Base-by-base conservation (phyloP, 257 asterid species). In the Linderniella brevidens region DNA sequence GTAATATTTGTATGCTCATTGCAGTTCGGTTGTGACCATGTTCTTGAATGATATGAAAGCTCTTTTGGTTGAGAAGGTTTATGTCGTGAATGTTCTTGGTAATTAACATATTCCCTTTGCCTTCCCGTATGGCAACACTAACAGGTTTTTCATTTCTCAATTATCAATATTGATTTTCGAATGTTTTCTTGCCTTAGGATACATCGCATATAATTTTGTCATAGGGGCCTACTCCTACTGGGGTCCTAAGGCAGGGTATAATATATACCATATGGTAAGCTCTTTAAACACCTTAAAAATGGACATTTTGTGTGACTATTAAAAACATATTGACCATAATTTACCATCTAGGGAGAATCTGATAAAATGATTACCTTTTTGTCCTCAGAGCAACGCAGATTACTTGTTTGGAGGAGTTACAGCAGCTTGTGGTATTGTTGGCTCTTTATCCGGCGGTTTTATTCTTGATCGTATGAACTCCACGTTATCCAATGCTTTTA, bases 221-320 rank as follows among this genome's bases (percentile, higher is more conserved):
- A 77, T 90, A 48, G 99, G 99, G 29, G 80, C 99, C 57, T 90
- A 90, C 65, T 90, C 99, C 41, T 90, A 90, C 49, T 90, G 99
- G 99, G 99, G 99, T 47, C 96, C 96, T 17, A 90, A 85, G 79
- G 96, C 96, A 13, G 99, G 96, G 54, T 79, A 81, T 72, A 73
- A 58, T 66, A 85, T 90, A 62, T 90, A 85, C 63, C 86, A 77
- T 56, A 81, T 90, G 99, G 96, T 85, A 72, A 71, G 70, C 54
- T 53, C 48, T 61, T 57, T 52, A 15, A 40, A 37, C 47, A 4
- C 9, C 49, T 12, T 35, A 19, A 41, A 15, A 25, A 25, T 25
- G 32, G 32, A 25, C 32, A 25, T 25, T 25, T 25, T 25, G 32
- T 25, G 32, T 25, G 32, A 6, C 32, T 6, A 25, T 25, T 6